A percentile compares a stretch with the other conserved stretches of the same genome.
Conservation (phyloP, 805 yeast genomes). For the Clavispora carvajalis region DNA sequence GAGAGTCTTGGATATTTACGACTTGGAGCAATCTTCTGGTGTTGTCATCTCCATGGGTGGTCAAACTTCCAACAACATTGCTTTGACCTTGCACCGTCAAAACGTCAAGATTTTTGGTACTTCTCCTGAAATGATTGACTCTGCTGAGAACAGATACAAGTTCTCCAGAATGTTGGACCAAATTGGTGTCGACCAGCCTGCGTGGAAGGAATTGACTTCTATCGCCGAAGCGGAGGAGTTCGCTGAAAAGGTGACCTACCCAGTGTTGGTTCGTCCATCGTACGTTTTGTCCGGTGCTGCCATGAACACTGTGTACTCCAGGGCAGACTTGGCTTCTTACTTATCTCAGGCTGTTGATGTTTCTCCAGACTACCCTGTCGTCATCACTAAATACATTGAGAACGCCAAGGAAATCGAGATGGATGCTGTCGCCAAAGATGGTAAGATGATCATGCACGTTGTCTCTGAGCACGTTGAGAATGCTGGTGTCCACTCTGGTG, state of each 20-base stretch:
- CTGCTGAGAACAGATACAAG: constrained; percentile 98
- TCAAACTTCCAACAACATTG: constrained; percentile 96
- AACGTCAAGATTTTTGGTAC: constrained; percentile 83
- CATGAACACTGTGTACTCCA: constrained; percentile 85
- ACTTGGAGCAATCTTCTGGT: constrained; percentile 82
- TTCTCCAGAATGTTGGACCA: constrained; percentile 91
- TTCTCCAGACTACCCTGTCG: constrained; percentile 95
- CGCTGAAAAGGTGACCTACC: constrained; percentile 85
- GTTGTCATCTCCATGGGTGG: constrained; percentile 97
- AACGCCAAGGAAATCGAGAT: constrained; percentile 97
- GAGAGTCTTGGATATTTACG: constrained; percentile 96
- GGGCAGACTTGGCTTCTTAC: constrained; percentile 75
- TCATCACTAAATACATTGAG: constrained; percentile 90
- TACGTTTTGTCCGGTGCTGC: constrained; percentile 98
- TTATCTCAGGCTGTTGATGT: constrained; percentile 86
- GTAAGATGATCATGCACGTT: constrained; percentile 87
- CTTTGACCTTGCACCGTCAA: constrained; percentile 82
- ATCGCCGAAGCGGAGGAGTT: constrained; percentile 78
- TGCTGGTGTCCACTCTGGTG: constrained; percentile 99
- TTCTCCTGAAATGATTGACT: constrained; percentile 89
- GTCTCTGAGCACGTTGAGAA: constrained; percentile 97
- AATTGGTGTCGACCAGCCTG: constrained; percentile 92
- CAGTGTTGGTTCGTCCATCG: constrained; percentile 96
- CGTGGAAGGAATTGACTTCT: constrained; percentile 93
- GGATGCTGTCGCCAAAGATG: constrained; percentile 92